Conservation (phyloP, 805 yeast species). For the Candida anglica region DNA sequence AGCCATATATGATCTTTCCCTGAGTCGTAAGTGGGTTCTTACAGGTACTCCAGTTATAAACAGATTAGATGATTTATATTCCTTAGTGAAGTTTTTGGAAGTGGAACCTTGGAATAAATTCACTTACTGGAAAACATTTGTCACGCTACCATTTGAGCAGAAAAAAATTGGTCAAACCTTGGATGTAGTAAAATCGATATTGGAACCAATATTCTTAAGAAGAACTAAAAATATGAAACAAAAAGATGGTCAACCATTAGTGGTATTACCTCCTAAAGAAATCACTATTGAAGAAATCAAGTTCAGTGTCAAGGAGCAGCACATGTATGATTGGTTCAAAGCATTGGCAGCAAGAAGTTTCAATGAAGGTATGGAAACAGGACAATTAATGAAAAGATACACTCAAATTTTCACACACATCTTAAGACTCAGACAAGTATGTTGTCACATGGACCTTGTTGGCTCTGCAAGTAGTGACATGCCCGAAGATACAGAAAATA, state of each 20-base stretch:
- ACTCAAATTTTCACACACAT: conserved; percentile 81
- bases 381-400: conserved; percentile 67
- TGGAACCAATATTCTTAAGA: conserved; percentile 78
- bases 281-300: conserved; percentile 63
- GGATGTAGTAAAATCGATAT: conserved; percentile 76
- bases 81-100: conserved; percentile 67
- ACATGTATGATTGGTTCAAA: conserved; percentile 65
- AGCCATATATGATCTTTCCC: conserved; percentile 63
- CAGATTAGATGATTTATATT: conserved; percentile 79
- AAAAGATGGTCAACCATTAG: conserved; percentile 66
- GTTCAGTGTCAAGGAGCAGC: conserved; percentile 63
- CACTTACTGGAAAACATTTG: conserved; percentile 82
- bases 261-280: conserved; percentile 72
- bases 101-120: conserved; percentile 90
- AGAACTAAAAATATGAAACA: conserved; percentile 84
- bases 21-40: conserved; percentile 73
- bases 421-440: conserved; percentile 77
- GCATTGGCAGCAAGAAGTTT: conserved; percentile 63
- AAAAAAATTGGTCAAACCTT: conserved; percentile 68
- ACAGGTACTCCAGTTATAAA: conserved; percentile 95
- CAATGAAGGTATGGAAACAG: conserved; percentile 54
- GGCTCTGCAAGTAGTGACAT: conserved; percentile 43
- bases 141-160: conserved; percentile 78
- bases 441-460: conserved; percentile 77
- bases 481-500: conserved; percentile 42